Evolutionary conservation across 805 yeast species (phyloP).

Genomic region (Geotrichum ghanense): DNA sequence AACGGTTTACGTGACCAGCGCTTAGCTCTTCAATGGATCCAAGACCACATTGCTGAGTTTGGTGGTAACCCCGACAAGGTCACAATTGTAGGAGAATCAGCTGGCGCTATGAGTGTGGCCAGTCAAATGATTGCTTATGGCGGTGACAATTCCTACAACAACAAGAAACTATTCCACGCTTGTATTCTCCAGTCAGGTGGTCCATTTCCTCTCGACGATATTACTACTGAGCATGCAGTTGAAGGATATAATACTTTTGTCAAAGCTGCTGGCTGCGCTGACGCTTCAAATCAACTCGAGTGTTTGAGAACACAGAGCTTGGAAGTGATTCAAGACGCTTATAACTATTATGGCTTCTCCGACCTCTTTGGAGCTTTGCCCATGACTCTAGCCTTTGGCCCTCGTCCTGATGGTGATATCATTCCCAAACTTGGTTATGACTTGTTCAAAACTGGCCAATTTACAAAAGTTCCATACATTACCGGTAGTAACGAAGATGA

Average conservation of each 20-base stretch:
- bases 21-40: slow-evolving; percentile 29
- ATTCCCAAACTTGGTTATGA: slow-evolving; percentile 6
- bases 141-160: slow-evolving; percentile 10
- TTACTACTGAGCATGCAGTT: slow-evolving; percentile 5
- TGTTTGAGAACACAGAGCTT: slow-evolving; percentile 8
- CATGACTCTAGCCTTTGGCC: slow-evolving; percentile 8
- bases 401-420: slow-evolving; percentile 10
- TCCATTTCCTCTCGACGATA: slow-evolving; percentile 6
- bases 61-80: slow-evolving; percentile 29
- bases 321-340: slow-evolving; percentile 4
- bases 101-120: slow-evolving; percentile 23
- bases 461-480: slow-evolving; percentile 11
- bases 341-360: not conserved
- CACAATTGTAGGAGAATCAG: slow-evolving; percentile 30
- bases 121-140: slow-evolving; percentile 9
- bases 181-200: slow-evolving; percentile 14
- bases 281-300: slow-evolving; percentile 2
- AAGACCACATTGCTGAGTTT: slow-evolving; percentile 25
- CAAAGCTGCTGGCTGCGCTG: slow-evolving; percentile 5
- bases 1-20: slow-evolving; percentile 29
- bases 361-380: not conserved
- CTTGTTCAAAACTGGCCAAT: slow-evolving; percentile 4
- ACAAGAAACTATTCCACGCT: slow-evolving; percentile 11
- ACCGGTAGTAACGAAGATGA: slow-evolving; percentile 13
- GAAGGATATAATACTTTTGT: slow-evolving; percentile 6